Evolutionary conservation across 306 rosid genomes (phyloP), one percentile per base, ranked within the genome.

Genomic region (Senna tora): DNA sequence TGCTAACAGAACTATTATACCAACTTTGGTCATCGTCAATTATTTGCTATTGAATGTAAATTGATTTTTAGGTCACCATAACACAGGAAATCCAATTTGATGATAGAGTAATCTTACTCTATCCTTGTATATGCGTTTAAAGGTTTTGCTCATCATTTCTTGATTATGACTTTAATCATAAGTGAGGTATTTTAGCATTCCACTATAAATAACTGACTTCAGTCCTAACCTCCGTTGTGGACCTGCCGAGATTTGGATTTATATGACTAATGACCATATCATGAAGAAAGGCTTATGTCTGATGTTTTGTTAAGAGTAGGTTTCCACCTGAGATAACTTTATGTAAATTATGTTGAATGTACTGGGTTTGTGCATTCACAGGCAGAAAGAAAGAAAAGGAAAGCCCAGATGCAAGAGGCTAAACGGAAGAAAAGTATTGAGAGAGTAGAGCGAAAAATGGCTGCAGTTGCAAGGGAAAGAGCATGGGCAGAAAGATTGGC

Each of bases 401-500:
- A 85, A 79, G 90, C 87, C 69, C 84, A 85, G 79, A 9, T 89
- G 80, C 96, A 88, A 80, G 99, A 91, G 84, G 96, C 97, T 62
- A 81, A 88, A 9, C 83, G 86, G 79, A 95, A 81, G 86, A 95
- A 91, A 78, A 73, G 62, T 39, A 81, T 87, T 41, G 71, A 86
- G 84, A 86, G 78, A 72, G 90, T 95, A 49, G 99, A 95, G 81
- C 87, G 87, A 2, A 95, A 91, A 78, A 95, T 95, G 96, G 97
- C 97, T 69, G 96, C 93, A 56, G 97, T 95, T 62, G 99, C 97
- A 32, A 88, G 99, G 75, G 89, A 84, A 28, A 82, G 87, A 60
- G 90, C 85, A 12, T 90, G 87, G 90, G 55, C 85, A 55, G 78
- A 74, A 68, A 89, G 84, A 75, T 71, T 86, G 43, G 76, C 84